Conservation (phyloP, 352 stramenopile genomes). For the Pythium insidiosum region DNA sequence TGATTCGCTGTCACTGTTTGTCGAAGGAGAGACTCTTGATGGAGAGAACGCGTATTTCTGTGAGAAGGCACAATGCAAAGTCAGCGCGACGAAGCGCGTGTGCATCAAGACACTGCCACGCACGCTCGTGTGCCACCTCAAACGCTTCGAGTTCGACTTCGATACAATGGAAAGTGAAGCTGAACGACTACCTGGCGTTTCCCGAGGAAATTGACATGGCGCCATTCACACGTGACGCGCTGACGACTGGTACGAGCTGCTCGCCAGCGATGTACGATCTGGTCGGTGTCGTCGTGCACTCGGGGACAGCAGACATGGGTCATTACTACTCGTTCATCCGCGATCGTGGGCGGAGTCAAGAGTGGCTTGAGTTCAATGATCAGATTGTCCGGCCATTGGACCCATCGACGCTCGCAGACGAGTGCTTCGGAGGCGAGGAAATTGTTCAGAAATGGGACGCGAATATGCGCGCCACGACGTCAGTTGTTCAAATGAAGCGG, state of each 20-base stretch:
- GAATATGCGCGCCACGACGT: slow-evolving; percentile 14
- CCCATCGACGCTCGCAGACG: slow-evolving; percentile 48
- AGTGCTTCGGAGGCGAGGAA: slow-evolving; percentile 90
- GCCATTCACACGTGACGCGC: slow-evolving; percentile 80
- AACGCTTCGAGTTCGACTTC: slow-evolving; percentile 88
- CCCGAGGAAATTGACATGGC: slow-evolving; percentile 86
- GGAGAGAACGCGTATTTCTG: slow-evolving; percentile 80
- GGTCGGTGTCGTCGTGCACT: slow-evolving; percentile 89
- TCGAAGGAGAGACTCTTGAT: slow-evolving; percentile 64
- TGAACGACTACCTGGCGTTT: slow-evolving; percentile 82
- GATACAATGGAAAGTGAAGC: slow-evolving; percentile 85
- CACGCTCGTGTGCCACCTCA: slow-evolving; percentile 80
- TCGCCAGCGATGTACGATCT: slow-evolving; percentile 75
- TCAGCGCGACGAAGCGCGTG: slow-evolving; percentile 74
- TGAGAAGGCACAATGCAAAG: slow-evolving; percentile 55
- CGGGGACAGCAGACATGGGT: slow-evolving; percentile 85
- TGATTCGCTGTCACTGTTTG: slow-evolving; percentile 59
- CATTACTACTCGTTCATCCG: slow-evolving; percentile 95
- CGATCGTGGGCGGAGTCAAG: slow-evolving; percentile 29
- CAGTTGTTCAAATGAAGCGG: slow-evolving; percentile 48
- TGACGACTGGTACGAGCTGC: slow-evolving; percentile 1
- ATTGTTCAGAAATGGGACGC: slow-evolving; percentile 44
- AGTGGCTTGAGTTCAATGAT: slow-evolving; percentile 93
- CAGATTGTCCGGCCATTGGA: slow-evolving; percentile 82
- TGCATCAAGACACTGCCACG: slow-evolving; percentile 71